Percentiles rank a stretch among this genome's conserved stretches.
These are phyloP conservation scores for Crinitomyces ghanaensis DNA, from an alignment of 805 yeast genomes.

Conservation along the genomic window DNA sequence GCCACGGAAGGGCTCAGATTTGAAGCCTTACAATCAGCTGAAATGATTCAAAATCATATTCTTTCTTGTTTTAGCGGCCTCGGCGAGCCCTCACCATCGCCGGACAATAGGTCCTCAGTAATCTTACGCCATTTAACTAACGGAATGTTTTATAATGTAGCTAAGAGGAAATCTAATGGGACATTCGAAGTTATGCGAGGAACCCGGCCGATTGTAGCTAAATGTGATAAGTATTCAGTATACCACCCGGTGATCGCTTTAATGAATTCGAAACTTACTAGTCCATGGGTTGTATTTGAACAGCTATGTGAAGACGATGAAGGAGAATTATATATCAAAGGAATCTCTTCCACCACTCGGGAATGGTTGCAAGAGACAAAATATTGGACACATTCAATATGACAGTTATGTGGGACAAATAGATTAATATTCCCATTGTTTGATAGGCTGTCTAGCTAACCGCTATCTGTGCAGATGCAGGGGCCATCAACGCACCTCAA, in stretches of 20 bases:
- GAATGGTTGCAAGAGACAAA: too few relatives aligned
- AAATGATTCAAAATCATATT: too few relatives aligned
- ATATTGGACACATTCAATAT: too few relatives aligned
- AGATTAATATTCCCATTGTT: too few relatives aligned
- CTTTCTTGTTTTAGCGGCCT: neutral
- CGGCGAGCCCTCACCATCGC: conserved; percentile 36
- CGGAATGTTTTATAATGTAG: conserved; percentile 12
- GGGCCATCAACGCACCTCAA: too few relatives aligned
- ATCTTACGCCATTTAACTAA: conserved; percentile 8
- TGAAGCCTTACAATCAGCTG: conserved; percentile 52
- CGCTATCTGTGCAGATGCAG: too few relatives aligned
- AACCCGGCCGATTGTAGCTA: neutral
- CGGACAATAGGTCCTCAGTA: conserved; percentile 13
- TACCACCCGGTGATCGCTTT: conserved; percentile 2
- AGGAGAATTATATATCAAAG: conserved; percentile 7
- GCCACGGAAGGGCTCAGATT: conserved; percentile 48
- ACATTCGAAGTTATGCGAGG: conserved; percentile 3
- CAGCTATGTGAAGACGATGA: conserved; percentile 5
- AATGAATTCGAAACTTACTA: neutral
- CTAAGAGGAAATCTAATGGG: conserved; percentile 8
- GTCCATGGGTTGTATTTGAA: conserved; percentile 12
- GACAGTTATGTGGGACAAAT: too few relatives aligned
- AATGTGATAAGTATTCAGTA: conserved; percentile 1
- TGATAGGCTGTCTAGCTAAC: too few relatives aligned
- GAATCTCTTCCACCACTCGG: conserved; percentile 4